Conservation (phyloP, 2,329 filamentous ascomycete genomes). For the Colletotrichum zoysiae region DNA sequence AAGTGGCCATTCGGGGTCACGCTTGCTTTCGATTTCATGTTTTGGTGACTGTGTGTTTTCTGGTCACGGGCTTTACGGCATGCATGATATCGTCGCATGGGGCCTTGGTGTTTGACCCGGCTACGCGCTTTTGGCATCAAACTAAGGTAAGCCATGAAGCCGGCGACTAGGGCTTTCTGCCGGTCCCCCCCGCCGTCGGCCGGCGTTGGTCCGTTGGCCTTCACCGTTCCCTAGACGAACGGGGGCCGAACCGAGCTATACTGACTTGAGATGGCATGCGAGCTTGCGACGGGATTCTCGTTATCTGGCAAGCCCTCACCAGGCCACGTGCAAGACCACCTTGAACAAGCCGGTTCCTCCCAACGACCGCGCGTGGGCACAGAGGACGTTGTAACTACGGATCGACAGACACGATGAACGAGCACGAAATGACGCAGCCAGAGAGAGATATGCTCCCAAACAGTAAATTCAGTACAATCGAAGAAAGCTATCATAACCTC, state of each 20-base stretch:
- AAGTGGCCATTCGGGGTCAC: not conserved
- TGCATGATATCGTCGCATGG: conserved; percentile 9
- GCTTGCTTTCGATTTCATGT: not conserved
- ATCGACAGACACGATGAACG: not conserved
- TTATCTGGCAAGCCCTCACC: not conserved
- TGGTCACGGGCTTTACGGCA: conserved; percentile 7
- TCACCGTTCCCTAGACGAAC: conserved; percentile 1
- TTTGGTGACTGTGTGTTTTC: not conserved
- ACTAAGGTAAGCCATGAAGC: not conserved
- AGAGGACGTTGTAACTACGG: not conserved
- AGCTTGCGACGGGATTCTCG: not conserved
- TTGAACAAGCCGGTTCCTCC: not conserved
- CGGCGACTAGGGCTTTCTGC: not conserved
- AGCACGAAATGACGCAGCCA: not conserved
- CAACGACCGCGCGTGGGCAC: not conserved
- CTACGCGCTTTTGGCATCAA: not conserved
- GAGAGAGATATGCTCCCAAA: conserved; percentile 18
- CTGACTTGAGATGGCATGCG: not conserved
- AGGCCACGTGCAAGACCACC: not conserved
- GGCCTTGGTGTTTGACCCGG: not conserved
- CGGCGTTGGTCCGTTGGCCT: not conserved
- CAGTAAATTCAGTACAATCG: conserved; percentile 37
- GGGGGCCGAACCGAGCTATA: conserved; percentile 3
- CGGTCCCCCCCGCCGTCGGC: not conserved
- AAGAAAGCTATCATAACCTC: conserved; percentile 36